Evolutionary conservation across 1,284 basidiomycete species (phyloP).

Genomic region (Rhizoctonia solani): DNA sequence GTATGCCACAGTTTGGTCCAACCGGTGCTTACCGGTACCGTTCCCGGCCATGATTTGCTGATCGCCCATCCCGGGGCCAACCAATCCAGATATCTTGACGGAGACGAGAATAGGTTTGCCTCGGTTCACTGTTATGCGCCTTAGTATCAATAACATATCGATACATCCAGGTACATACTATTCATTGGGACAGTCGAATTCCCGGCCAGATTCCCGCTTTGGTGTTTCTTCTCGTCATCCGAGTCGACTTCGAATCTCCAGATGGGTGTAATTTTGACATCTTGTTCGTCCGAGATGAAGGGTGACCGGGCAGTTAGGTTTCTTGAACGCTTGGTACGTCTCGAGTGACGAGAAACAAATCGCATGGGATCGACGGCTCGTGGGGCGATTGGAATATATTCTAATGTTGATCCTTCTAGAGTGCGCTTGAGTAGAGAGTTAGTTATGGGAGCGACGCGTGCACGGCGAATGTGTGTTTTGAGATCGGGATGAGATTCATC

Average conservation of each 20-base stretch:
- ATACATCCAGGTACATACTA: not conserved
- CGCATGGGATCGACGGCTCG: not conserved
- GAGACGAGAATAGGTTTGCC: conserved; percentile 1
- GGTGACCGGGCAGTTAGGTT: not conserved
- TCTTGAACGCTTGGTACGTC: not conserved
- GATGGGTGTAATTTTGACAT: conserved; percentile 1
- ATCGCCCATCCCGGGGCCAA: not conserved
- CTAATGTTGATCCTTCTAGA: not conserved
- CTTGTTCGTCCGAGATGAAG: not conserved
- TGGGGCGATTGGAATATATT: conserved; percentile 14
- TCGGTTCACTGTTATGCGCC: not conserved
- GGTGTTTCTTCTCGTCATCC: conserved; percentile 4
- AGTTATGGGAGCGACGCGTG: conserved; percentile 8
- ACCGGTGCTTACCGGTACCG: not conserved
- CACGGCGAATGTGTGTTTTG: not conserved
- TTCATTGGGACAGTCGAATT: not conserved
- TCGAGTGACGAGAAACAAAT: not conserved
- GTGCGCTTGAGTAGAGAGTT: not conserved
- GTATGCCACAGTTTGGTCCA: not conserved
- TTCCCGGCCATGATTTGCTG: not conserved
- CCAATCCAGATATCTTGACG: conserved; percentile 6
- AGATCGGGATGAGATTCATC: conserved; percentile 16
- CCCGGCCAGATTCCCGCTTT: not conserved
- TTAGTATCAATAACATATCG: not conserved
- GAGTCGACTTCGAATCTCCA: not conserved